Conservation (phyloP, 768 basidiomycete genomes). For the Hericium rajendrae region DNA sequence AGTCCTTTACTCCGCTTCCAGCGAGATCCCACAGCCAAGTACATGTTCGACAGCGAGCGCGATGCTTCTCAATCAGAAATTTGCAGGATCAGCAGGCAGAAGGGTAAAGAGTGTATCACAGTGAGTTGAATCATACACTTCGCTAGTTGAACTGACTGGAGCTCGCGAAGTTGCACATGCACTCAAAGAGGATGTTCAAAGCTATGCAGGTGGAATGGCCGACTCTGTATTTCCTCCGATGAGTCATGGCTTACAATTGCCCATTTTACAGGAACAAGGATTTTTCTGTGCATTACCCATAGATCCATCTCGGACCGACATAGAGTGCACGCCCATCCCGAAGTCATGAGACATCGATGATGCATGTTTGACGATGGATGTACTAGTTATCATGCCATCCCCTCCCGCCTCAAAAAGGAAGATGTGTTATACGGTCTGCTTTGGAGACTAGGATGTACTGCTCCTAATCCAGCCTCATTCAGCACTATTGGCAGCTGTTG, state of each 20-base stretch:
- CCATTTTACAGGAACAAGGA: slow-evolving; percentile 37
- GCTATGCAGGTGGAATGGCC: slow-evolving; percentile 54
- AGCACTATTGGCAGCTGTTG: no score
- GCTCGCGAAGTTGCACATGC: slow-evolving; percentile 43
- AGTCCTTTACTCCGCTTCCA: slow-evolving; percentile 14
- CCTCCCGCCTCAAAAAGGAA: no score
- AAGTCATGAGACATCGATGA: slow-evolving; percentile 19
- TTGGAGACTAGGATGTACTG: no score
- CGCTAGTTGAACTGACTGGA: neutral
- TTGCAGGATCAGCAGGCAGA: slow-evolving; percentile 38
- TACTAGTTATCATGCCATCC: no score
- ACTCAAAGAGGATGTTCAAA: slow-evolving; percentile 50
- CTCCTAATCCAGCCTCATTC: neutral
- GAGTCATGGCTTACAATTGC: neutral
- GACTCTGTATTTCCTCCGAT: neutral
- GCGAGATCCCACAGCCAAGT: slow-evolving; percentile 39
- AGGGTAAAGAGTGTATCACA: slow-evolving; percentile 39
- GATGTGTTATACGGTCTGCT: no score
- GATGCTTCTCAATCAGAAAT: slow-evolving; percentile 48
- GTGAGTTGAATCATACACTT: slow-evolving; percentile 25
- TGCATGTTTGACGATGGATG: neutral
- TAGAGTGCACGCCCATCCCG: slow-evolving; percentile 61
- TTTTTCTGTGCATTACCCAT: slow-evolving; percentile 64
- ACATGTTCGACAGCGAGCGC: slow-evolving; percentile 56
- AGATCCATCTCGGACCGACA: slow-evolving; percentile 55